Percentiles rank a stretch among this genome's conserved stretches.
phyloP scores from a whole-genome alignment of 148 eudicot genomes.

The Gaultheria prostrata region DNA sequence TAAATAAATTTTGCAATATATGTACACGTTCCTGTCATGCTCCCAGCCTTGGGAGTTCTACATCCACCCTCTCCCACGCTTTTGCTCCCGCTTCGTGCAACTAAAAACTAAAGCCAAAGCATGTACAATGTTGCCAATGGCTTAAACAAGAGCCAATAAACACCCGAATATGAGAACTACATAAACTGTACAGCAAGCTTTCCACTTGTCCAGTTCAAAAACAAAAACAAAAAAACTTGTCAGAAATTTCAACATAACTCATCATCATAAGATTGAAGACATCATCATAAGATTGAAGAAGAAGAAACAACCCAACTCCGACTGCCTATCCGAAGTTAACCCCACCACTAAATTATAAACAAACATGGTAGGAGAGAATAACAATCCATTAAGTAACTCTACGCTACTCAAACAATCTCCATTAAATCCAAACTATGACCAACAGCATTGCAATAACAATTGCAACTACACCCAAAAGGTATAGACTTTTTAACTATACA shows the following conservation, averaged over 20 bases:
- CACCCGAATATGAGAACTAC: neutral
- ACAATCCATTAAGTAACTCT: neutral
- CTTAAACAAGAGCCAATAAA: neutral
- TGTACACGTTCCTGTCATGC: no score
- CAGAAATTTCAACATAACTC: neutral
- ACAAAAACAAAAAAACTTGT: no score
- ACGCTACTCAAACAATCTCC: neutral
- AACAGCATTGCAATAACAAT: neutral
- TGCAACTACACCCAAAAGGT: neutral
- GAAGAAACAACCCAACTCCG: neutral
- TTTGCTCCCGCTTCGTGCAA: no score
- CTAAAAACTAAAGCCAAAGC: neutral
- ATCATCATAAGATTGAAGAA: neutral
- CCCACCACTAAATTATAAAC: neutral
- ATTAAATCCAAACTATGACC: neutral
- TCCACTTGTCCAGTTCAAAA: neutral
- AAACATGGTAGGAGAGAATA: neutral
- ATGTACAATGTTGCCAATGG: neutral
- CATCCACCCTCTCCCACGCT: no score
- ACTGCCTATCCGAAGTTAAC: neutral
- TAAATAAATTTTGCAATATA: no score
- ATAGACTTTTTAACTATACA: neutral
- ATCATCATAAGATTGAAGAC: neutral
- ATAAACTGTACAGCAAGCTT: neutral
- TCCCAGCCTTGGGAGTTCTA: no score